These are phyloP conservation scores for Xanthoparmelia taractica DNA, from an alignment of 495 filamentous ascomycete species.

Conservation along the genomic window DNA sequence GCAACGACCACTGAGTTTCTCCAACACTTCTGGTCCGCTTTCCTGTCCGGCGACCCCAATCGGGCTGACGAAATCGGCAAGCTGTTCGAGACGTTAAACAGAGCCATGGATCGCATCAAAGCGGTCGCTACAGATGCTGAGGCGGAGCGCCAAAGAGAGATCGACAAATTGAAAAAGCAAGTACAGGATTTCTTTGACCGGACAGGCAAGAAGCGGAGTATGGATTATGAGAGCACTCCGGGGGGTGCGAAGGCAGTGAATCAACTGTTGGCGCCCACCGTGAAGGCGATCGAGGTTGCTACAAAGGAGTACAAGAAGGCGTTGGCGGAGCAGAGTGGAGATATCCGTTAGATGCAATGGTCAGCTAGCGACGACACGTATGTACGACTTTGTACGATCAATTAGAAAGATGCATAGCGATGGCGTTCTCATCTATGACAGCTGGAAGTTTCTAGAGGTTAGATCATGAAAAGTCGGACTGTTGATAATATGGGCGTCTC, in stretches of 20 bases:
- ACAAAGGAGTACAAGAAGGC: conserved; percentile 55
- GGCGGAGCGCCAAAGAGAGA: conserved; percentile 51
- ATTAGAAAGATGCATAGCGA: background rate
- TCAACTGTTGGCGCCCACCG: conserved; percentile 62
- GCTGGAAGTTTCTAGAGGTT: background rate
- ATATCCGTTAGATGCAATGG: conserved; percentile 15
- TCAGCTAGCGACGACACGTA: background rate
- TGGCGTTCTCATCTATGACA: background rate
- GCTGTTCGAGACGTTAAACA: conserved; percentile 66
- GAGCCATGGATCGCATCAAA: conserved; percentile 70
- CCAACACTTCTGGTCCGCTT: conserved; percentile 90
- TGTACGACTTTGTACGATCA: background rate
- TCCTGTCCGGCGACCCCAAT: conserved; percentile 72
- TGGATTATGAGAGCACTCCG: conserved; percentile 54
- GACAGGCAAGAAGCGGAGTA: conserved; percentile 60
- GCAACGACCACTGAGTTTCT: conserved; percentile 90
- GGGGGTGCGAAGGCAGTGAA: conserved; percentile 73
- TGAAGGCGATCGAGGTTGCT: conserved; percentile 59
- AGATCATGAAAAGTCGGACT: background rate
- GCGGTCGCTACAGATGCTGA: conserved; percentile 77
- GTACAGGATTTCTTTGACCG: conserved; percentile 57
- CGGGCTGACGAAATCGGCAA: conserved; percentile 68
- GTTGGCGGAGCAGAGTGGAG: conserved; percentile 49
- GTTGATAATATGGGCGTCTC: background rate
- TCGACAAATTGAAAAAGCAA: conserved; percentile 55